Evolutionary conservation across 768 basidiomycete species (phyloP), one percentile per base, ranked within the genome.

Genomic region (Collybiopsis luxurians): DNA sequence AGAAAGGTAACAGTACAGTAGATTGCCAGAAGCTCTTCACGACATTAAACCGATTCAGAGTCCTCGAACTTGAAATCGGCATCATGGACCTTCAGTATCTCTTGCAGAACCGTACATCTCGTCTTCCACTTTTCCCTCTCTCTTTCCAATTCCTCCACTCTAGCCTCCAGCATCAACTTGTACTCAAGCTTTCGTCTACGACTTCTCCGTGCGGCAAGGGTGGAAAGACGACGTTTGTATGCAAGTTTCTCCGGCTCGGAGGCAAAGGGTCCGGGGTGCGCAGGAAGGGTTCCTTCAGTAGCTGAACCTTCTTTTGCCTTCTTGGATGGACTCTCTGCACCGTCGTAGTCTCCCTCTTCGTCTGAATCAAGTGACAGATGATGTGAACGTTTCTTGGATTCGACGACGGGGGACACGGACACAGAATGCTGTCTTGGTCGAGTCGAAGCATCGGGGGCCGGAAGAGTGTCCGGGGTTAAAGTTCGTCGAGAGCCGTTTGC

Each of bases 391-490:
- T 86, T 89, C n/a, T 87, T 87, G 4, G 81, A 83, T 0, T 44
- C 56, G 11, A 85, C 84, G 17, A 91, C 91, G 1, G 78, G 67
- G n/a, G 50, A 31, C 0, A 90, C 91, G 0, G 89, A 85, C 0
- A 78, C 78, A 15, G 82, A 64, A 64, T 93, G 93, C 19, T 80
- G 80, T 60, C 92, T 84, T 0, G 80, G 46, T 65, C 94, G 92
- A 1, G 87, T 91, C 0, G 92, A 92, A 1, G 92, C 93, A 53
- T 89, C 83, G 61, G 85, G 67, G 15, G 86, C 79, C 17, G 93
- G 80, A n/a, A 91, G 78, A 2, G 78, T 64, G 30, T 81, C 80
- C 4, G 89, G 85, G 3, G 80, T 81, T 40, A 86, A 71, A 65
- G 86, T 85, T 69, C 82, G 85, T 60, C 89, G 84, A 62, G 52